A percentile compares a stretch with the other conserved stretches of the same genome.
phyloP scores from a whole-genome alignment of 2,329 filamentous ascomycete genomes.

The Cryoendolithus antarcticus region DNA sequence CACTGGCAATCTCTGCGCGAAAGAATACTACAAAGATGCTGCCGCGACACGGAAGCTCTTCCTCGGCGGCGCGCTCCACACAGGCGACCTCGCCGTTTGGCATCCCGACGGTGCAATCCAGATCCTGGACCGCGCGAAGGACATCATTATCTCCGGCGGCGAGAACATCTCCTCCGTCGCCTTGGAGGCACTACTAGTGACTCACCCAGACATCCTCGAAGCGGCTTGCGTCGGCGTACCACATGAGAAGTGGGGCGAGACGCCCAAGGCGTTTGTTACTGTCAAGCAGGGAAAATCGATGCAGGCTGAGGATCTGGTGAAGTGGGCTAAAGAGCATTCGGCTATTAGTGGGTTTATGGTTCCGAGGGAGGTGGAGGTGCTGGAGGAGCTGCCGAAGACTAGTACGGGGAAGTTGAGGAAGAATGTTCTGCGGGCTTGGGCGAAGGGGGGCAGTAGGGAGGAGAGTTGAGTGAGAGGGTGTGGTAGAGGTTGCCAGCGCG shows the following conservation, averaged over 20 bases:
- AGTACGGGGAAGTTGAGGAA: slow-evolving; percentile 95
- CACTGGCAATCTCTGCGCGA: slow-evolving; percentile 78
- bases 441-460: slow-evolving; percentile 40
- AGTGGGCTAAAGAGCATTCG: slow-evolving; percentile 73
- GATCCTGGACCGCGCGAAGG: slow-evolving; percentile 87
- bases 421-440: slow-evolving; percentile 83
- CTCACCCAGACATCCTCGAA: slow-evolving; percentile 82
- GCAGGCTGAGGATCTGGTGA: slow-evolving; percentile 56
- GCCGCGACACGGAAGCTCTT: slow-evolving; percentile 81
- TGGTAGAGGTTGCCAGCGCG: too few species aligned
- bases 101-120: slow-evolving; percentile 82
- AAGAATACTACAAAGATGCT: slow-evolving; percentile 82
- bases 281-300: slow-evolving; percentile 51
- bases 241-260: slow-evolving; percentile 87
- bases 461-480: neutral
- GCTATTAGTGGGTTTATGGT: slow-evolving; percentile 87
- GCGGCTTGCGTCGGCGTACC: slow-evolving; percentile 79
- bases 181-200: slow-evolving; percentile 76
- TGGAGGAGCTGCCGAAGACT: slow-evolving; percentile 87
- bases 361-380: slow-evolving; percentile 58
- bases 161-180: slow-evolving; percentile 96
- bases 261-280: slow-evolving; percentile 86
- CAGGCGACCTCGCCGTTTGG: slow-evolving; percentile 86
- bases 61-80: slow-evolving; percentile 73
- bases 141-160: slow-evolving; percentile 95